Percentiles rank a stretch among this genome's conserved stretches.
phyloP scores from a whole-genome alignment of 2,329 filamentous ascomycete species.

The Penicillium sp. region DNA sequence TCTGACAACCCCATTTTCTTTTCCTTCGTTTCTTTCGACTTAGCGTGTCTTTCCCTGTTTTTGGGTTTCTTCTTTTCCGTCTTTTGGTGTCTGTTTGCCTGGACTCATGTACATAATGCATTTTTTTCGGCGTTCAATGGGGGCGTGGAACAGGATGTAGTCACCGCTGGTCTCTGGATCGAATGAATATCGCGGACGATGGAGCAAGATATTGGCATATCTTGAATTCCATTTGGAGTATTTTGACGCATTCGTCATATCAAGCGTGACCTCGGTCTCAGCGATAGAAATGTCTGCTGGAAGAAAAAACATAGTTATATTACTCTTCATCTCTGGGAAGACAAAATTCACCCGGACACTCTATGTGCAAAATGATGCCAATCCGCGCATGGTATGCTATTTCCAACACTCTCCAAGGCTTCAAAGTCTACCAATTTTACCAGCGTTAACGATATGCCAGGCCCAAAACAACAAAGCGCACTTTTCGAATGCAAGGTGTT shows the following conservation, averaged over 20 bases:
- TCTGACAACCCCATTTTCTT: not conserved
- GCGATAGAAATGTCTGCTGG: not conserved
- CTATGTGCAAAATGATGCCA: not conserved
- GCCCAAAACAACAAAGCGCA: not conserved
- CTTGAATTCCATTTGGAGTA: too few relatives aligned
- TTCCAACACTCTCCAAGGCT: not conserved
- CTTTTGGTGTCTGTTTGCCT: not conserved
- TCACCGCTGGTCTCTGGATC: too few relatives aligned
- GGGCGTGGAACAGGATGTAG: not conserved
- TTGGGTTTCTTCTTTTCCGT: not conserved
- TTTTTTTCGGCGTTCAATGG: not conserved
- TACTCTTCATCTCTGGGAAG: not conserved
- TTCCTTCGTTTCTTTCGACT: not conserved
- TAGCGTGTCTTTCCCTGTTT: not conserved
- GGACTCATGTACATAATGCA: constrained; percentile 6
- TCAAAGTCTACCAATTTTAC: not conserved
- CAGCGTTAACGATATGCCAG: not conserved
- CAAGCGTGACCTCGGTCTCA: too few relatives aligned
- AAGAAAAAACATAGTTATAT: not conserved
- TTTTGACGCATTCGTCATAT: not conserved
- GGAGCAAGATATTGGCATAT: not conserved
- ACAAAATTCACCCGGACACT: not conserved
- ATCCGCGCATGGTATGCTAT: not conserved
- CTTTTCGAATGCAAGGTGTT: not conserved
- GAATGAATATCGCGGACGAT: not conserved